Evolutionary conservation across 108 stramenopile species (phyloP).

Genomic region (Cylindrotheca fusiformis): DNA sequence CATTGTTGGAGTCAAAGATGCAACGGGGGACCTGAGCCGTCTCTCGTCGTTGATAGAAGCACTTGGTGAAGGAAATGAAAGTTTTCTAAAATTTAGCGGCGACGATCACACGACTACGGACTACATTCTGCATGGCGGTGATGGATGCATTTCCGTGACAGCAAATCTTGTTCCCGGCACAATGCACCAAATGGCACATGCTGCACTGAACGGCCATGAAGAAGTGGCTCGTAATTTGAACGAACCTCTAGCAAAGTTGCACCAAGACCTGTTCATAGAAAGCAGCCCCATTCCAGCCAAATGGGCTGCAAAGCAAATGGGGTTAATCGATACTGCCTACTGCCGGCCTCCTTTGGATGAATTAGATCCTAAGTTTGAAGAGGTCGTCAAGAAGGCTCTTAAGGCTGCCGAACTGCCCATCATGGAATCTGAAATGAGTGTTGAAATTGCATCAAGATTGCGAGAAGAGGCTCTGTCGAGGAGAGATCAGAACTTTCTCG

Average conservation of each 20-base stretch:
- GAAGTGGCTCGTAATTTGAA: conserved; percentile 57
- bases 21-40: conserved; percentile 80
- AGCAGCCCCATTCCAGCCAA: conserved; percentile 88
- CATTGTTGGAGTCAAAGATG: conserved; percentile 88
- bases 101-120: conserved; percentile 82
- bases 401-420: conserved; percentile 13
- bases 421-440: no score
- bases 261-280: conserved; percentile 77
- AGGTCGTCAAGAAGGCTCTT: conserved; percentile 49
- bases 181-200: conserved; percentile 72
- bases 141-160: conserved; percentile 91
- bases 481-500: no score
- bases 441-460: no score
- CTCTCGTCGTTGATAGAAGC: conserved; percentile 42
- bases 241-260: conserved; percentile 49
- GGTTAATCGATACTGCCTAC: conserved; percentile 45
- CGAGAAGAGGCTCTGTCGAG: no score
- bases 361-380: conserved; percentile 50
- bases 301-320: conserved; percentile 58
- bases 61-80: conserved; percentile 30
- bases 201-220: conserved; percentile 52
- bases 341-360: conserved; percentile 68
- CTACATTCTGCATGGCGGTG: conserved; percentile 81
- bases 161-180: conserved; percentile 75
- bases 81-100: conserved; percentile 84